These are phyloP conservation scores for Hirsutella thompsonii DNA, from an alignment of 2,329 filamentous ascomycete species.

Conservation along the genomic window DNA sequence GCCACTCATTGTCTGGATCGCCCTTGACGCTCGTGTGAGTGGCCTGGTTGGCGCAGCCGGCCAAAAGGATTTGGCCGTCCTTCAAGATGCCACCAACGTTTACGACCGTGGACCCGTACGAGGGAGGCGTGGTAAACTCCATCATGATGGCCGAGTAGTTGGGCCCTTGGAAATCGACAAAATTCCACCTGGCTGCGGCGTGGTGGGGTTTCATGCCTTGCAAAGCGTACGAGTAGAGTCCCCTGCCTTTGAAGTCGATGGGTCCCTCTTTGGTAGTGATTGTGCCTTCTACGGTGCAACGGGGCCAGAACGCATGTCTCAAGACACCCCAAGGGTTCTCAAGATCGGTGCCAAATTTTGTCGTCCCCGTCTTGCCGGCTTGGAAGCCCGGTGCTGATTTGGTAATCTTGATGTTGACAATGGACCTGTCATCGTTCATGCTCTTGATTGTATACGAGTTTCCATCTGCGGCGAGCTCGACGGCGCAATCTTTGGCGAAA, in stretches of 20 bases:
- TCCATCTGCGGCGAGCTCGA: slow-evolving; percentile 79
- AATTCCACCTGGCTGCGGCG: slow-evolving; percentile 85
- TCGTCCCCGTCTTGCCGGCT: slow-evolving; percentile 71
- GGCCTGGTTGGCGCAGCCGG: slow-evolving; percentile 50
- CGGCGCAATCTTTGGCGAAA: slow-evolving; percentile 71
- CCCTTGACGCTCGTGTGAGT: slow-evolving; percentile 57
- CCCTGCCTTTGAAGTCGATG: slow-evolving; percentile 69
- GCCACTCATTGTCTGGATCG: slow-evolving; percentile 77
- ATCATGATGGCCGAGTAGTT: slow-evolving; percentile 83
- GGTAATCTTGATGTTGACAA: slow-evolving; percentile 78
- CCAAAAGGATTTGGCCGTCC: slow-evolving; percentile 68
- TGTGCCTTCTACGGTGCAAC: slow-evolving; percentile 67
- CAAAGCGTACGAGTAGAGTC: slow-evolving; percentile 70
- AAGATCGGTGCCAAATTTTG: slow-evolving; percentile 76
- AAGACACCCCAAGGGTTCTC: slow-evolving; percentile 82
- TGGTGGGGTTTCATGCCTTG: slow-evolving; percentile 99
- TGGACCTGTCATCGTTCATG: slow-evolving; percentile 62
- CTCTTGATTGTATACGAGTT: slow-evolving; percentile 82
- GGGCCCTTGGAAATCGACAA: slow-evolving; percentile 79
- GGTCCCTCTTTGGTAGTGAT: slow-evolving; percentile 74
- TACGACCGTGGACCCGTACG: slow-evolving; percentile 77
- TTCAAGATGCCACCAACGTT: slow-evolving; percentile 72
- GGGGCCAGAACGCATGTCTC: slow-evolving; percentile 89
- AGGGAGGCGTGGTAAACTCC: slow-evolving; percentile 89
- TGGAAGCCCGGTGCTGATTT: slow-evolving; percentile 69